Base-by-base conservation (phyloP, 192 early-diverging fungal species). In the Powellomyces hirtus region DNA sequence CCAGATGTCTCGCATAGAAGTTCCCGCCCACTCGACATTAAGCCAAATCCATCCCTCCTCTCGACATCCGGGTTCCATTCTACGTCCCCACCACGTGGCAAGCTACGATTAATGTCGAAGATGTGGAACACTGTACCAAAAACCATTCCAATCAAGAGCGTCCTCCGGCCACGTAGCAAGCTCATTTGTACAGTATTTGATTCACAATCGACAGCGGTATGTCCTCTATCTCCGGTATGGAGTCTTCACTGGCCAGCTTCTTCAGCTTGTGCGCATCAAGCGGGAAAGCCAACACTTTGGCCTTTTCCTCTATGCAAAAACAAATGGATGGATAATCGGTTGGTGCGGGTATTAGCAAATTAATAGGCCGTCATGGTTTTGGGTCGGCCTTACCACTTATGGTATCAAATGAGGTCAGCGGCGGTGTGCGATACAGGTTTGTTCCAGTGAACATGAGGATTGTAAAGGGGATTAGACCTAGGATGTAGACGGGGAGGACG, bases 371-470 rank as follows among this genome's bases (percentile, higher is more conserved):
- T n/a, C n/a, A n/a, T n/a, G n/a, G n/a, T n/a, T n/a, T n/a, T n/a
- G n/a, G n/a, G n/a, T n/a, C n/a, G n/a, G n/a, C n/a, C 49, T 22
- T 42, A 84, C 91, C 93, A 26, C 89, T 87, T 27, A 95, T 86
- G 35, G 89, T 90, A 40, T 82, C 68, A 40, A 88, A 81, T 0
- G 90, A 90, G 74, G 88, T 84, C 22, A 94, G 82, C 24, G 88
- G 77, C 1, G 85, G 82, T 3, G 94, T 94, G 59, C 89, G 89
- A 60, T 86, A 85, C 64, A 96, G 75, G 71, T 91, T 94, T 33
- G 86, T 81, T 20, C 87, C 88, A 62, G 90, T 85, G 72, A 89
- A 93, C 57, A 89, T 84, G 18, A 89, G 58, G 46, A 86, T 85
- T 20, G 89, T 87, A 60, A 92, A 93, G 18, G 85, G 86, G 0